phyloP scores from a whole-genome alignment of 208 protist species.

The Angomonas deanei region DNA sequence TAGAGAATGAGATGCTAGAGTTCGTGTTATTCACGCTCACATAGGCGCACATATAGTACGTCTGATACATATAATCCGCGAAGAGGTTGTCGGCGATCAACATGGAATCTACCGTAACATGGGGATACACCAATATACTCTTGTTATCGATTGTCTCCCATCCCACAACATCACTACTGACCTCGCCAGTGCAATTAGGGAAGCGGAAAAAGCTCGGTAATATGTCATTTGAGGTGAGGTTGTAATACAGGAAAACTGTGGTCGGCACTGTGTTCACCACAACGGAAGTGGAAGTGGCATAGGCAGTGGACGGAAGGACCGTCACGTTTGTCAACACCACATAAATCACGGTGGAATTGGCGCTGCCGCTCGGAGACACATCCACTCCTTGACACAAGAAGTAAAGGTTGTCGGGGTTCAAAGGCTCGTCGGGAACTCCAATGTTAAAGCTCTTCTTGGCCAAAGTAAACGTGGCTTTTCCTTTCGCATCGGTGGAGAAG shows the following conservation, averaged over 20 bases:
- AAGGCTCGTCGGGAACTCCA: background rate
- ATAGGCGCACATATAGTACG: background rate
- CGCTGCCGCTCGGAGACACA: background rate
- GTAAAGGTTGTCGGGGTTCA: background rate
- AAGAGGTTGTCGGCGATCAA: background rate
- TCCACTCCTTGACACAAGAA: background rate
- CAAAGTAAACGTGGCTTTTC: background rate
- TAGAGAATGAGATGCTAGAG: background rate
- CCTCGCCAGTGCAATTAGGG: background rate
- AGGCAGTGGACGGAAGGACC: background rate
- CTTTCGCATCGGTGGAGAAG: background rate
- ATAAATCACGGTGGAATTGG: background rate
- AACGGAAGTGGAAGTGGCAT: background rate
- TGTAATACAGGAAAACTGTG: background rate
- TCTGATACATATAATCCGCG: background rate
- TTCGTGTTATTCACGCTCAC: background rate
- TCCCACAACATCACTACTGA: background rate
- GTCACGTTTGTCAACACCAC: background rate
- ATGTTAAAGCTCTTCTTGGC: background rate
- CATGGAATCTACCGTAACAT: background rate
- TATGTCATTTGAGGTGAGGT: background rate
- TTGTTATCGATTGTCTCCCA: background rate
- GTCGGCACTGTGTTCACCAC: background rate
- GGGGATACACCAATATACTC: background rate
- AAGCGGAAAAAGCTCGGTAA: background rate